Evolutionary conservation across 345 rosid species (phyloP).

Genomic region (Eucalyptus sideroxylon): DNA sequence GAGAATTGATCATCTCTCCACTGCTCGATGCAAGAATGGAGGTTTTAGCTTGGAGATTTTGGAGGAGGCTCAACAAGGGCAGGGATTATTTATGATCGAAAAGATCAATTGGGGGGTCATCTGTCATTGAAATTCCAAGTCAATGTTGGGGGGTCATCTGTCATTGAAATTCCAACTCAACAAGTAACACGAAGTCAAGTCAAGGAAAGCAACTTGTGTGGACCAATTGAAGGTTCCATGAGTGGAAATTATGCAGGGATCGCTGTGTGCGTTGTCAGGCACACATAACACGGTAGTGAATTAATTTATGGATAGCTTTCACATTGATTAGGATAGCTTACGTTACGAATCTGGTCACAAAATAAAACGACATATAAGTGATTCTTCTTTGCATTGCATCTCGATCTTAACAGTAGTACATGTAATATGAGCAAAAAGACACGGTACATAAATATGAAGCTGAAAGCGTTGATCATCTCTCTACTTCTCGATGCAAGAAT

Average conservation of each 20-base stretch:
- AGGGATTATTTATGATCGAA: not conserved
- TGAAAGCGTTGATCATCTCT: not conserved
- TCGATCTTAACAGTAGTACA: not conserved
- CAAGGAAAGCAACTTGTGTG: accelerated
- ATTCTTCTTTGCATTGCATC: not conserved
- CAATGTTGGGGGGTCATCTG: not conserved
- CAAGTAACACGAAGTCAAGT: not conserved
- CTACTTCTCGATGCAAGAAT: not conserved
- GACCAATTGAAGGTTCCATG: not conserved
- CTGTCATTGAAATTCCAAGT: not conserved
- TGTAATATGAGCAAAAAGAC: not conserved
- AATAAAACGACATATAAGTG: not conserved
- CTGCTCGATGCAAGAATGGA: too few relatives aligned
- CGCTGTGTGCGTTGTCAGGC: accelerated
- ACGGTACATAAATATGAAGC: too few relatives aligned
- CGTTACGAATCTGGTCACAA: not conserved
- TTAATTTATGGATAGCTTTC: not conserved
- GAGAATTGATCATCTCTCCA: too few relatives aligned
- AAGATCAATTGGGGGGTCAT: not conserved
- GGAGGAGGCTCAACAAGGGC: not conserved
- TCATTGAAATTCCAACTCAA: not conserved
- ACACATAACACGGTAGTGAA: not conserved
- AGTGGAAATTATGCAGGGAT: not conserved
- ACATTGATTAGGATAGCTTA: not conserved
- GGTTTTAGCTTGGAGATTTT: not conserved